A percentile compares a stretch with the other conserved stretches of the same genome.
Conservation (phyloP, 2,329 filamentous ascomycete genomes). For the Hypoxylon sp. region DNA sequence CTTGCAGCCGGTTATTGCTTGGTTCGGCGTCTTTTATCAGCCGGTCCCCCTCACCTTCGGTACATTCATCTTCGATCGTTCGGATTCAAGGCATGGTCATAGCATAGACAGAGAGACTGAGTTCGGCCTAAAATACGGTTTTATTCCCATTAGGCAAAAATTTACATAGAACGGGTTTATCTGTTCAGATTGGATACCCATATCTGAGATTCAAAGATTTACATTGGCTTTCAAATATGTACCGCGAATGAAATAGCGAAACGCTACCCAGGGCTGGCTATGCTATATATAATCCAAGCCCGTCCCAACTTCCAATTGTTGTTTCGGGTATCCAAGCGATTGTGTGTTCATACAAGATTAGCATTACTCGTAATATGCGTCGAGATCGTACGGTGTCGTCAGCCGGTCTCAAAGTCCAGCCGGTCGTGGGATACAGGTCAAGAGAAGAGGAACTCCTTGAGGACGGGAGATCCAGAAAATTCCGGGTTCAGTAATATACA, state of each 20-base stretch:
- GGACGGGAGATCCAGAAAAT: conserved; percentile 89
- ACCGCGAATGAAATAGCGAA: conserved; percentile 21
- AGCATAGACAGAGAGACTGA: conserved; percentile 25
- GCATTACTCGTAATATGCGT: conserved; percentile 48
- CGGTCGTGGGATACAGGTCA: conserved; percentile 52
- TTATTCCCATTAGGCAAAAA: conserved; percentile 16
- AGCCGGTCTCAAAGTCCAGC: conserved; percentile 3
- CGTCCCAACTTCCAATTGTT: conserved; percentile 18
- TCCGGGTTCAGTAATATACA: conserved; percentile 94
- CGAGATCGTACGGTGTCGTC: conserved; percentile 36
- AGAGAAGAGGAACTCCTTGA: conserved; percentile 90
- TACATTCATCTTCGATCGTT: conserved; percentile 25
- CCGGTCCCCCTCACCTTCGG: background rate
- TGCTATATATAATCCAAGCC: conserved; percentile 3
- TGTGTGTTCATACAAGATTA: conserved; percentile 49
- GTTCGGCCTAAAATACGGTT: conserved; percentile 17
- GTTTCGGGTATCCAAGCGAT: conserved; percentile 36
- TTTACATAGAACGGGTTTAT: conserved; percentile 16
- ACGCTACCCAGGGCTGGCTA: background rate
- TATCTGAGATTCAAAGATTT: conserved; percentile 12
- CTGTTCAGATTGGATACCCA: conserved; percentile 12
- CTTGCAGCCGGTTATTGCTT: conserved; percentile 24
- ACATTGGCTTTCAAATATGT: conserved; percentile 25
- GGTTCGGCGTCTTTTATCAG: conserved; percentile 2
- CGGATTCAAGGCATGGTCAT: conserved; percentile 11